Evolutionary conservation across 441 rosid genomes (phyloP), one percentile per base, ranked within the genome.

Genomic region (Viola pubescens): DNA sequence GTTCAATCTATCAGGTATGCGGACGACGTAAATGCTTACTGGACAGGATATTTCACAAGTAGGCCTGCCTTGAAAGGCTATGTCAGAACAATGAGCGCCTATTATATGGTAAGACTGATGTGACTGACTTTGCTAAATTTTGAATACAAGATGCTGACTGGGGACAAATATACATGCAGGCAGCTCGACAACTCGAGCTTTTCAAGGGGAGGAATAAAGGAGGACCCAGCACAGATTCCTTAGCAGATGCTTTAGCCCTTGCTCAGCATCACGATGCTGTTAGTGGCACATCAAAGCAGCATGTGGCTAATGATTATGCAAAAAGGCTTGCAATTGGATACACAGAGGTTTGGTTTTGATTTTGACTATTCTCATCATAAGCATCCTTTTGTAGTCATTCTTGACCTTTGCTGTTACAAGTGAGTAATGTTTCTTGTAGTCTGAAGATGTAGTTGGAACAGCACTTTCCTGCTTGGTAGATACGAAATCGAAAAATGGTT

Each of bases 221-320:
- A 58, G 87, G 97, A 48, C 82, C 84, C 47, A 91, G 71, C 50
- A 90, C 97, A 42, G 90, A 91, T 73, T 81, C 82, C 16, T 68
- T 94, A 61, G 97, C 92, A 3, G 90, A 94, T 82, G 96, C 97
- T 37, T 58, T 94, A 64, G 97, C 97, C 48, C 72, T 81, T 73
- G 85, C 86, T 65, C 97, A 94, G 56, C 99, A 94, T 77, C 99
- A 94, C 71, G 99, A 94, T 54, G 97, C 94, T 60, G 97, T 94
- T 71, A 63, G 84, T 40, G 99, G 99, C 58, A 94, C 99, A 11
- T 83, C 79, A 43, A 79, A 86, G 77, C 97, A 94, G 63, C 99
- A 94, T 46, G 99, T 94, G 52, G 97, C 99, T 61, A 42, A 85
- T 76, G 99, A 94, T 75, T 94, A 94, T 72, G 89, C 90, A 39